Conservation (phyloP, 768 basidiomycete genomes). For the Lactarius hatsudake region DNA sequence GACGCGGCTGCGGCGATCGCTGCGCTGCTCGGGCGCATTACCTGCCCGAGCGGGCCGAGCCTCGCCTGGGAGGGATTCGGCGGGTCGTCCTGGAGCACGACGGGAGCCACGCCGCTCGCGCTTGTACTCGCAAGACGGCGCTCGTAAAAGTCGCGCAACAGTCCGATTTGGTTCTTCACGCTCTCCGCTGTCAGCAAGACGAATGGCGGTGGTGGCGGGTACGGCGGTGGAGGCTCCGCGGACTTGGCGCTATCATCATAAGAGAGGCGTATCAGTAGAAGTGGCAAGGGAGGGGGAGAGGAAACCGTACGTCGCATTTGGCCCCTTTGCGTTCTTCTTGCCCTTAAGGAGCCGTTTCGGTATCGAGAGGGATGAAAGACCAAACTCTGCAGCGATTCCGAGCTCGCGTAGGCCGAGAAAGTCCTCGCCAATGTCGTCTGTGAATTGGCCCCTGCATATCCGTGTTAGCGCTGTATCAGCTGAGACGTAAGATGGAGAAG, state of each 20-base stretch:
- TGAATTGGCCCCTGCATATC: constrained; percentile 70
- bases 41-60: constrained; percentile 78
- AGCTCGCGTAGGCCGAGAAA: constrained; percentile 86
- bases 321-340: constrained; percentile 39
- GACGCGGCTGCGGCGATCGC: constrained; percentile 39
- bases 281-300: constrained; percentile 2
- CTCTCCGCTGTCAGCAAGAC: constrained; percentile 63
- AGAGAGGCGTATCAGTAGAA: background rate
- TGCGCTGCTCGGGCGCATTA: constrained; percentile 50
- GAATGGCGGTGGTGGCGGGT: constrained; percentile 82
- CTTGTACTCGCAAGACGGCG: constrained; percentile 42
- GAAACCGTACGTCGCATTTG: constrained; percentile 47
- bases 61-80: constrained; percentile 59
- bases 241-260: constrained; percentile 50
- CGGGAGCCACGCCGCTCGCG: constrained; percentile 9
- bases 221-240: constrained; percentile 75
- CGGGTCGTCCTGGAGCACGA: constrained; percentile 61
- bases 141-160: constrained; percentile 77
- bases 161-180: constrained; percentile 77
- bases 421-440: constrained; percentile 86
- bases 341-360: constrained; percentile 75
- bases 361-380: constrained; percentile 70
- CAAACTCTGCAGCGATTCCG: constrained; percentile 85
- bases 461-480: constrained; percentile 11
- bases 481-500: background rate